A percentile compares a stretch with the other conserved stretches of the same genome.
Conservation (phyloP, 805 yeast species). For the Starmerella scarabaei region DNA sequence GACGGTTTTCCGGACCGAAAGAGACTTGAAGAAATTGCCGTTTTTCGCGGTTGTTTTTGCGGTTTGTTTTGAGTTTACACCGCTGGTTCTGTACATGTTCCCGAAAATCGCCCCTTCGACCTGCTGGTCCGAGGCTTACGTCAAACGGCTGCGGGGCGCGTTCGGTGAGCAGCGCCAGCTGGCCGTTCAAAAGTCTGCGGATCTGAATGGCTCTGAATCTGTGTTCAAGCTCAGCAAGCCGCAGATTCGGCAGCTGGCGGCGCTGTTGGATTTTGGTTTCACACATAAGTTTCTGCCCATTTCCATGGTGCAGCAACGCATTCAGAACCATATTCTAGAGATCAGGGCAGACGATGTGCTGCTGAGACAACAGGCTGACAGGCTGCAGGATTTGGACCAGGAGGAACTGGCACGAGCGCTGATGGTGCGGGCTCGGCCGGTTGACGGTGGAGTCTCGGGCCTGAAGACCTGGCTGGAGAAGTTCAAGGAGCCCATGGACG, state of each 20-base stretch:
- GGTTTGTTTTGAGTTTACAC: slow-evolving; percentile 46
- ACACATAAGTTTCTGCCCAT: slow-evolving; percentile 10
- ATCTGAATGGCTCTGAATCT: slow-evolving; percentile 14
- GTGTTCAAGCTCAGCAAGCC: slow-evolving; percentile 7
- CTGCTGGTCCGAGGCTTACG: slow-evolving; percentile 27
- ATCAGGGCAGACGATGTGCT: slow-evolving; percentile 20
- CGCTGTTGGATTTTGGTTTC: slow-evolving; percentile 11
- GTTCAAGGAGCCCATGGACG: slow-evolving; percentile 23
- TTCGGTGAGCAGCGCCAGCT: slow-evolving; percentile 1
- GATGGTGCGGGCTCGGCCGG: slow-evolving; percentile 16
- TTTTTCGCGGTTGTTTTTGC: slow-evolving; percentile 42
- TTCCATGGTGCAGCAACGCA: slow-evolving; percentile 6
- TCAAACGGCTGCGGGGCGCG: slow-evolving; percentile 2
- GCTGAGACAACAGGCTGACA: slow-evolving; percentile 6
- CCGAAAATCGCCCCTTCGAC: slow-evolving; percentile 53
- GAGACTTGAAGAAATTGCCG: slow-evolving; percentile 43
- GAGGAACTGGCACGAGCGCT: slow-evolving; percentile 17
- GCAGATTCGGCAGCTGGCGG: slow-evolving; percentile 11
- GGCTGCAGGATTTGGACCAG: slow-evolving; percentile 7
- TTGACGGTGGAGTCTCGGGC: slow-evolving; percentile 6
- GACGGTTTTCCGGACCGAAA: slow-evolving; percentile 37
- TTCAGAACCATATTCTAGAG: slow-evolving; percentile 12
- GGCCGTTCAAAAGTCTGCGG: background rate
- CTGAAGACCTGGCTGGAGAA: slow-evolving; percentile 14
- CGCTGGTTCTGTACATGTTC: slow-evolving; percentile 37